Conservation (phyloP, 1,284 basidiomycete genomes). For the Taiwanofungus camphoratus region DNA sequence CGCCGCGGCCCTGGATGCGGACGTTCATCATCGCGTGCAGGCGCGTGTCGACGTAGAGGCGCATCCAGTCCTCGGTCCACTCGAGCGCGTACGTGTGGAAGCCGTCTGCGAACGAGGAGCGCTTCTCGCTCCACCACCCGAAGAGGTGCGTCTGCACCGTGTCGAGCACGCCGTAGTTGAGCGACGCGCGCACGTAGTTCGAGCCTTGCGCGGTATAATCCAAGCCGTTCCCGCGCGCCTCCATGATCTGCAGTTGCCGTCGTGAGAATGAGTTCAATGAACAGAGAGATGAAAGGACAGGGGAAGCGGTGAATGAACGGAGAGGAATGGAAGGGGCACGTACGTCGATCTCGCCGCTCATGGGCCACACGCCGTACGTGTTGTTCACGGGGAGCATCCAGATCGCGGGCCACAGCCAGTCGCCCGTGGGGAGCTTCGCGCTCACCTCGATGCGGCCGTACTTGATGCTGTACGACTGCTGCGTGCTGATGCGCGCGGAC, state of each 20-base stretch:
- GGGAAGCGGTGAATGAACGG: neutral
- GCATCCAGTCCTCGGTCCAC: constrained; percentile 73
- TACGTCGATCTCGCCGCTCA: constrained; percentile 70
- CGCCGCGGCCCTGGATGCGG: constrained; percentile 31
- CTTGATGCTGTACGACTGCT: constrained; percentile 52
- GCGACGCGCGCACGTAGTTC: constrained; percentile 67
- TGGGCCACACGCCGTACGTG: constrained; percentile 73
- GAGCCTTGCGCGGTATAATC: constrained; percentile 59
- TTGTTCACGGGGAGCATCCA: constrained; percentile 75
- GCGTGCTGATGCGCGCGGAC: constrained; percentile 69
- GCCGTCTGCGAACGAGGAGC: constrained; percentile 52
- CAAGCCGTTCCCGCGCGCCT: constrained; percentile 60
- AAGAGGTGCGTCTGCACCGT: constrained; percentile 52
- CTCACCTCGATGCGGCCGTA: constrained; percentile 72
- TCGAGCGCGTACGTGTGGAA: constrained; percentile 77
- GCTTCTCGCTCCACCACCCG: constrained; percentile 66
- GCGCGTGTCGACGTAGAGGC: constrained; percentile 43
- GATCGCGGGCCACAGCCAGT: constrained; percentile 82
- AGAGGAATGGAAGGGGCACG: constrained; percentile 14
- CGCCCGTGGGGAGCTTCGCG: constrained; percentile 37
- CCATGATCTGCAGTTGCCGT: constrained; percentile 49
- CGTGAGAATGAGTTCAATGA: neutral
- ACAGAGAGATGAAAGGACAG: neutral
- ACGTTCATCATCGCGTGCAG: constrained; percentile 44
- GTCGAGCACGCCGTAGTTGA: constrained; percentile 73